Percentiles rank a stretch among this genome's conserved stretches.
phyloP scores from a whole-genome alignment of 768 basidiomycete genomes.

The Amanita muscaria region DNA sequence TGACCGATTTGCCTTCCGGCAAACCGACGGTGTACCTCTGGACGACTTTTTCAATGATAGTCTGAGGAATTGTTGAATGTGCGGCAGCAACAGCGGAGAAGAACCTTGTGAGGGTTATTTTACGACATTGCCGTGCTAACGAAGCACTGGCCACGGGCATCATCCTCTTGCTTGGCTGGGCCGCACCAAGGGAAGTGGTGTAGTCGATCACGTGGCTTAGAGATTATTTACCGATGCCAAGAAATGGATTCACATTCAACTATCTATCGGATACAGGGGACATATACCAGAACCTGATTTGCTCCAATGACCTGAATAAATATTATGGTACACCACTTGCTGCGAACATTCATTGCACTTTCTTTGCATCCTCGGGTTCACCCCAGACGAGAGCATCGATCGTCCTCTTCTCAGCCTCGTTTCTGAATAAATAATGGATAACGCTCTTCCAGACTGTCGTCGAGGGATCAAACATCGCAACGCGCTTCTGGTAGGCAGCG shows the following conservation, averaged over 20 bases:
- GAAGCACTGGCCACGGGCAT: too few relatives aligned
- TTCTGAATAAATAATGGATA: constrained; percentile 3
- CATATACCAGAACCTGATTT: too few relatives aligned
- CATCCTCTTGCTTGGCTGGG: too few relatives aligned
- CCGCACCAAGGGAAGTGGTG: too few relatives aligned
- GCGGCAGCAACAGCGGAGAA: constrained; percentile 20
- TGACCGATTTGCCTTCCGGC: constrained; percentile 68
- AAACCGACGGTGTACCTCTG: constrained; percentile 94
- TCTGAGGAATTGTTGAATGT: constrained; percentile 53
- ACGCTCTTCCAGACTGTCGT: constrained; percentile 16
- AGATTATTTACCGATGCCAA: too few relatives aligned
- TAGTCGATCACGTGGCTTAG: too few relatives aligned
- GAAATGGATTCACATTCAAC: too few relatives aligned
- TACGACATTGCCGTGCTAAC: constrained; percentile 6
- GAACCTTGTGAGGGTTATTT: constrained; percentile 5
- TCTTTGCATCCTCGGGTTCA: background rate
- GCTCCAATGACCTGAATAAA: too few relatives aligned
- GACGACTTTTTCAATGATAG: constrained; percentile 94
- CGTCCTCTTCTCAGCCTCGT: constrained; percentile 7
- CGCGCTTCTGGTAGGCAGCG: constrained; percentile 62
- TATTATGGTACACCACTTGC: too few relatives aligned
- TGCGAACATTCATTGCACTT: constrained; percentile 1
- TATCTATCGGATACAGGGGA: too few relatives aligned
- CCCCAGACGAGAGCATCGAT: constrained; percentile 22
- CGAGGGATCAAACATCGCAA: constrained; percentile 65